Percentiles rank a stretch among this genome's conserved stretches.
Evolutionary conservation across 2,329 filamentous ascomycete species (phyloP).

Genomic region (Rutstroemia sp.): DNA sequence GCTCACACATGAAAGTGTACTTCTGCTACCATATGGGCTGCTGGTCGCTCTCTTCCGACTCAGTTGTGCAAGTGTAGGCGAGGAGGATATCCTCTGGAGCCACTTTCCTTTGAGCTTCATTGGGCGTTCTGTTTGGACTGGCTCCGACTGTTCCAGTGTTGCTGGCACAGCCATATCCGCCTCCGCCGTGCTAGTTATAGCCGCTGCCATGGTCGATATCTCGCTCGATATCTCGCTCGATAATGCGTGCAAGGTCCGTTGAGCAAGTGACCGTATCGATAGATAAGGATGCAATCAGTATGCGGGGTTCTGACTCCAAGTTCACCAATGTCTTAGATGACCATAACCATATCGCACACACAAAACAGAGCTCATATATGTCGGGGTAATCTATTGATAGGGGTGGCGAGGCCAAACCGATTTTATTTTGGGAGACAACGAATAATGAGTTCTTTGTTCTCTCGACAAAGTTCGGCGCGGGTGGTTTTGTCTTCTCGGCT

Average conservation of each 20-base stretch:
- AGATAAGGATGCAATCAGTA: background rate
- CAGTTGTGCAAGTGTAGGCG: slow-evolving; percentile 27
- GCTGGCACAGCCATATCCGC: background rate
- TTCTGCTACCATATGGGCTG: slow-evolving; percentile 26
- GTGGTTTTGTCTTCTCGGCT: background rate
- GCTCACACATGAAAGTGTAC: slow-evolving; percentile 27
- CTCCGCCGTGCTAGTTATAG: background rate
- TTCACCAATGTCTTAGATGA: slow-evolving; percentile 3
- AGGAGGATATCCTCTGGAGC: slow-evolving; percentile 31
- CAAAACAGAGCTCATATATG: background rate
- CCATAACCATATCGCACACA: background rate
- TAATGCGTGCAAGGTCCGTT: too few species aligned
- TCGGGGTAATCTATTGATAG: background rate
- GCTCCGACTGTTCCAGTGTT: background rate
- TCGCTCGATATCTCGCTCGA: background rate
- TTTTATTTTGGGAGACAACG: background rate
- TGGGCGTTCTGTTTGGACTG: slow-evolving; percentile 5
- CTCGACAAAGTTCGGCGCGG: background rate
- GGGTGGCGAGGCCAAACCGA: background rate
- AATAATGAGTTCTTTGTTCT: background rate
- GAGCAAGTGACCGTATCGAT: background rate
- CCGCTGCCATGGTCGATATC: background rate
- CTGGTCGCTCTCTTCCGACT: slow-evolving; percentile 25
- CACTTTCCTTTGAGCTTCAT: slow-evolving; percentile 27
- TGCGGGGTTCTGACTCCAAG: background rate